Conservation (phyloP, 352 stramenopile species). For the Globisporangium paroecandrum region DNA sequence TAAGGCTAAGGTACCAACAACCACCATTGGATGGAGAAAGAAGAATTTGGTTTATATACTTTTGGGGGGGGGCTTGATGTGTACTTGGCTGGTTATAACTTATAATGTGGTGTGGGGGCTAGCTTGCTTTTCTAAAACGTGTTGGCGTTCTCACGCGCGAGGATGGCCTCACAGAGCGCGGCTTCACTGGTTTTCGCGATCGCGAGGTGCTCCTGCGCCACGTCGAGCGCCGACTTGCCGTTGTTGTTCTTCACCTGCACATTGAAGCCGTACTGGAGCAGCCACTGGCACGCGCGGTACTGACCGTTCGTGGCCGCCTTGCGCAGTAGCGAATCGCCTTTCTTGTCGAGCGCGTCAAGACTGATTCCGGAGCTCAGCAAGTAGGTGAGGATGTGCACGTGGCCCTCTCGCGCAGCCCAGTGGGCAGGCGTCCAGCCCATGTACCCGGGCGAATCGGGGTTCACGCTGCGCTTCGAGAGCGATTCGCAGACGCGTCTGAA, state of each 20-base stretch:
- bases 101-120: not conserved
- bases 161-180: constrained; percentile 50
- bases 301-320: constrained; percentile 77
- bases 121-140: constrained; percentile 28
- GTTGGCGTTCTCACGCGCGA: constrained; percentile 34
- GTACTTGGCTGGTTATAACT: not conserved
- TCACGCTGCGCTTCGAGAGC: constrained; percentile 38
- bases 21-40: not conserved
- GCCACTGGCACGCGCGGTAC: constrained; percentile 56
- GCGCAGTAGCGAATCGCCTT: constrained; percentile 69
- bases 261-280: constrained; percentile 65
- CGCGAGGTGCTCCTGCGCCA: constrained; percentile 47
- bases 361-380: constrained; percentile 42
- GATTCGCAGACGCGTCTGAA: constrained; percentile 47
- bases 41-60: not conserved
- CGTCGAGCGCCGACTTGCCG: constrained; percentile 51
- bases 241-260: constrained; percentile 68
- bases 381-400: constrained; percentile 64
- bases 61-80: not conserved
- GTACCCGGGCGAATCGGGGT: constrained; percentile 50
- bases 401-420: constrained; percentile 66
- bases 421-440: constrained; percentile 78
- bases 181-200: constrained; percentile 33
- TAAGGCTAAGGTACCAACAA: constrained; percentile 15
- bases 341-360: constrained; percentile 57